Evolutionary conservation across 2,329 filamentous ascomycete species (phyloP), one percentile per base, ranked within the genome.

Genomic region (Diaporthe citriasiana): DNA sequence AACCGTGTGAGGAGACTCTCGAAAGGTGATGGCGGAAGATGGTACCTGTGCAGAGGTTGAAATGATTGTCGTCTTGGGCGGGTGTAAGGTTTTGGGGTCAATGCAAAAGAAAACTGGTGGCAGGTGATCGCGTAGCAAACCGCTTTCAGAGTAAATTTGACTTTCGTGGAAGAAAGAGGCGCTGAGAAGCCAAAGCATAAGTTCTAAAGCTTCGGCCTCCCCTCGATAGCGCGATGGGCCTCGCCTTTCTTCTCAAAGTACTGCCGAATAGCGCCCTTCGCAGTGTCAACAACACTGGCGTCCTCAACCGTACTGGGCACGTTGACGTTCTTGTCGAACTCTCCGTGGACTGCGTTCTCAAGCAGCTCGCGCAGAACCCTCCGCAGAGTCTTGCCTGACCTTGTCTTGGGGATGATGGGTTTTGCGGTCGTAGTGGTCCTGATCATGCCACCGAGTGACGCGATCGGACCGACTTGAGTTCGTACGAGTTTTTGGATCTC

Each of bases 291-390:
- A 12, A 93, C 94, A 38, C 89, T 87, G 0, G 85, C 85, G 84
- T 98, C 95, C 83, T 98, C 95, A 60, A 98, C 93, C 4, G 95
- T 98, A 35, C 93, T 93, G 12, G 95, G 95, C 59, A 96, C 90
- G 75, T 87, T 87, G 1, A 98, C 93, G 63, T 89, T 86, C 81
- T 91, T 93, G 22, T 93, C 92, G 78, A 93, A 93, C 35, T 95
- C 90, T 0, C 90, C 94, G 74, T 92, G 89, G 7, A 92, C 91
- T 0, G 91, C 95, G 80, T 97, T 94, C 85, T 98, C 95, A 22
- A 97, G 84, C 77, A 98, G 84, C 84, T 97, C 94, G 42, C 94
- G 88, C 81, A 98, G 84, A 42, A 97, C 94, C 33, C 95, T 87
- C 4, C 95, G 88, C 74, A 98, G 83, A 6, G 95, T 98, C 88